Percentiles rank a stretch among this genome's conserved stretches.
These are phyloP conservation scores for Fomes fomentarius DNA, from an alignment of 1,284 basidiomycete species.

Conservation along the genomic window DNA sequence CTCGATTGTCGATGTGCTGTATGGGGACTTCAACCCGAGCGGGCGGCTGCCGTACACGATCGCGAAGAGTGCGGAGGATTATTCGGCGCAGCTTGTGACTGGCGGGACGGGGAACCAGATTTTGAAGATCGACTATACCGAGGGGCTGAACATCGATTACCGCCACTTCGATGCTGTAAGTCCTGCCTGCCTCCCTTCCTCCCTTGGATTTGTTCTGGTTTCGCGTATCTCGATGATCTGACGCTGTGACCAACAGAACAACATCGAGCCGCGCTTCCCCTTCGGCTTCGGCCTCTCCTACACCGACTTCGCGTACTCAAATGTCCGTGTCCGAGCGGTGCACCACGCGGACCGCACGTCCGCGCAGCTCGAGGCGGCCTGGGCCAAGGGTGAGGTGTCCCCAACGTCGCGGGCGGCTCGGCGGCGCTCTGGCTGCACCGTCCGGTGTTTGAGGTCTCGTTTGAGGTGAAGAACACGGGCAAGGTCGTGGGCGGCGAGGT, in stretches of 20 bases:
- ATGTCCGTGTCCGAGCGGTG: conserved; percentile 50
- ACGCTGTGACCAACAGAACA: conserved; percentile 27
- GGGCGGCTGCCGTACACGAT: conserved; percentile 84
- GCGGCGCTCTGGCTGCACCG: conserved; percentile 67
- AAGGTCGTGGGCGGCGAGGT: conserved; percentile 56
- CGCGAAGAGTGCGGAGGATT: conserved; percentile 69
- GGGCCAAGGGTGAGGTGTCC: conserved; percentile 55
- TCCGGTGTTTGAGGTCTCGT: conserved; percentile 60
- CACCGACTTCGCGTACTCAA: conserved; percentile 73
- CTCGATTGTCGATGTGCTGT: conserved; percentile 73
- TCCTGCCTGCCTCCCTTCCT: conserved; percentile 13
- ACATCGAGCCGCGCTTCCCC: conserved; percentile 67
- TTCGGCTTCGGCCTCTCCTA: conserved; percentile 90
- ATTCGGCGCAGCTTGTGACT: conserved; percentile 61
- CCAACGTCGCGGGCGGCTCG: conserved; percentile 54
- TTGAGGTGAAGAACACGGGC: conserved; percentile 64
- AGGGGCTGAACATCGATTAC: conserved; percentile 78
- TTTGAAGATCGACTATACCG: conserved; percentile 64
- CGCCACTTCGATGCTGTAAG: conserved; percentile 73
- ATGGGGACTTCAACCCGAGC: conserved; percentile 72
- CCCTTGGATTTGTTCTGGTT: not conserved
- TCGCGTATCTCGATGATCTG: not conserved
- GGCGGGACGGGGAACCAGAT: conserved; percentile 43
- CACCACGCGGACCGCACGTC: conserved; percentile 36
- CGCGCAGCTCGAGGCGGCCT: conserved; percentile 45